These are phyloP conservation scores for Boletus fagicola DNA, from an alignment of 768 basidiomycete genomes.

Conservation along the genomic window DNA sequence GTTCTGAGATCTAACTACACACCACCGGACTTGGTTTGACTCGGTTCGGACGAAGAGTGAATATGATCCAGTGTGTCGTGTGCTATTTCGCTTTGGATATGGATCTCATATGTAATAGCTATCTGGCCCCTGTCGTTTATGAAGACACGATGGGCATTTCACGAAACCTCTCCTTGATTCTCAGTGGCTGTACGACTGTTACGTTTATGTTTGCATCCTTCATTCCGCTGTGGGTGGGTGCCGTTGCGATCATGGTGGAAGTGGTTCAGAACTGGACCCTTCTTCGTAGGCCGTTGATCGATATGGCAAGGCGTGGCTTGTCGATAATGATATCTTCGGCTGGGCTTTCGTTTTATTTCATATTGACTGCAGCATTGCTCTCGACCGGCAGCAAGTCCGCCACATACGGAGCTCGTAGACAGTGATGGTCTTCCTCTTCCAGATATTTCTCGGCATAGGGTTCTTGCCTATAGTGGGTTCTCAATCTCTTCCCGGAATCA, in stretches of 20 bases:
- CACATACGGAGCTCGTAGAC: neutral
- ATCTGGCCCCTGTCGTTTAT: neutral
- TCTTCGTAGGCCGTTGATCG: neutral
- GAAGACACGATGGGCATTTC: neutral
- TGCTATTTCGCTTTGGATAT: neutral
- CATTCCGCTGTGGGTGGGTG: neutral
- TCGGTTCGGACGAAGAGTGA: neutral
- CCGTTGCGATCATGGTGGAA: neutral
- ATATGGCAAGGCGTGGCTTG: neutral
- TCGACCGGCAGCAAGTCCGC: neutral
- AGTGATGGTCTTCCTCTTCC: neutral
- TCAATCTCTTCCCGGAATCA: neutral
- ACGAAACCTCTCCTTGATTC: neutral
- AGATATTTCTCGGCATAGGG: neutral
- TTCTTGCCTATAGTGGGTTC: neutral
- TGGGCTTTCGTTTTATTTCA: neutral
- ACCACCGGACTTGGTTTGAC: neutral
- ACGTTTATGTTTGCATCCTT: conserved; percentile 4
- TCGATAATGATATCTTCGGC: neutral
- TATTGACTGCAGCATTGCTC: neutral
- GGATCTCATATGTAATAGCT: neutral
- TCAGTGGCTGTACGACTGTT: neutral
- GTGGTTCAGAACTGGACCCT: too few relatives aligned
- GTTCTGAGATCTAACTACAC: neutral
- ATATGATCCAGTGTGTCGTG: neutral